These are phyloP conservation scores for Cucumis hystrix DNA, from an alignment of 306 rosid species.

Conservation along the genomic window DNA sequence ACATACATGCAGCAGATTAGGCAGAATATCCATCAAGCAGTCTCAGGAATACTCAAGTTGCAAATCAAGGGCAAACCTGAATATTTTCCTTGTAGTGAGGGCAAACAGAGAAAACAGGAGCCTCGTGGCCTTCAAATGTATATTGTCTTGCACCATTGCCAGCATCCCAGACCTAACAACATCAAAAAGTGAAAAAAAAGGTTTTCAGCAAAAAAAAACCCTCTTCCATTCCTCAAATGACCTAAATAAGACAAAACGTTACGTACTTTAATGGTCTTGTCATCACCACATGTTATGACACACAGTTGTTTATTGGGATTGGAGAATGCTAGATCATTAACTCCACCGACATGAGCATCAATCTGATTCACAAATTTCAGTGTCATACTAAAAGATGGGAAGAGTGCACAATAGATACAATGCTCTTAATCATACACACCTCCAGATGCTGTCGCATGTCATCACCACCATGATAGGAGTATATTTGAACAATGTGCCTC, in stretches of 20 bases:
- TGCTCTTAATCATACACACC: constrained; percentile 26
- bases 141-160: constrained; percentile 56
- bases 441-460: constrained; percentile 71
- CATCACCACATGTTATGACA: constrained; percentile 94
- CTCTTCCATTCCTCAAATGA: neutral
- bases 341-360: constrained; percentile 99
- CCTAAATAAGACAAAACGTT: neutral
- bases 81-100: constrained; percentile 87
- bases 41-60: neutral
- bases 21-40: constrained; percentile 5
- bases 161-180: constrained; percentile 86
- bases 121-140: constrained; percentile 89
- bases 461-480: constrained; percentile 64
- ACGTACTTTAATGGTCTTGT: constrained; percentile 85
- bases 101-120: constrained; percentile 84
- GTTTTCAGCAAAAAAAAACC: constrained; percentile 9
- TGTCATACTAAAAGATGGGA: neutral
- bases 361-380: constrained; percentile 34
- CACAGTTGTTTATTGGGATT: constrained; percentile 93
- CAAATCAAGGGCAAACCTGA: constrained; percentile 36
- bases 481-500: constrained; percentile 91
- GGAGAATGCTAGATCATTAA: constrained; percentile 89
- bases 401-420: neutral
- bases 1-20: constrained; percentile 4
- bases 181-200: neutral